Conservation (phyloP, 768 basidiomycete genomes). For the Boletellus ananiceps region DNA sequence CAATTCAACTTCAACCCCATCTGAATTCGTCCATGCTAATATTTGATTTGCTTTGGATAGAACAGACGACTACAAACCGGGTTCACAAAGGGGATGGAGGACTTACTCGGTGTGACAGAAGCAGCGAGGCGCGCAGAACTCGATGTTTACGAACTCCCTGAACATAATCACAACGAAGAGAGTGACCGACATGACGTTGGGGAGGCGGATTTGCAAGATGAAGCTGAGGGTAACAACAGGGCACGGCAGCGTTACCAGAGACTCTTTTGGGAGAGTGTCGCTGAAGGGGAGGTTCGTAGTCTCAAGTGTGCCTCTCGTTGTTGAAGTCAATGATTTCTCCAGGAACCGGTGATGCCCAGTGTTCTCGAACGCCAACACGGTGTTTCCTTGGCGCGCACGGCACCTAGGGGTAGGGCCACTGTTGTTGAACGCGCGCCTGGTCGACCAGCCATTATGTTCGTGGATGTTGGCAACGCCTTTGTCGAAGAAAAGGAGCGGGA, state of each 20-base stretch:
- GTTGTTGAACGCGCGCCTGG: slow-evolving; percentile 38
- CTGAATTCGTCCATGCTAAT: slow-evolving; percentile 36
- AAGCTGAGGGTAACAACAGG: slow-evolving; percentile 49
- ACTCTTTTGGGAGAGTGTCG: slow-evolving; percentile 75
- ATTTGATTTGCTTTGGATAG: slow-evolving; percentile 31
- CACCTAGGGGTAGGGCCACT: slow-evolving; percentile 35
- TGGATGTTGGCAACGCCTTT: slow-evolving; percentile 73
- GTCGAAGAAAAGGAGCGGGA: slow-evolving; percentile 51
- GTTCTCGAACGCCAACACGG: slow-evolving; percentile 47
- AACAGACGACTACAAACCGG: slow-evolving; percentile 69
- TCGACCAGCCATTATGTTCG: slow-evolving; percentile 57
- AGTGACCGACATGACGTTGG: slow-evolving; percentile 43
- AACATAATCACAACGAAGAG: slow-evolving; percentile 4
- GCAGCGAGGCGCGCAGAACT: slow-evolving; percentile 13
- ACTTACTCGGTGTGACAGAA: slow-evolving; percentile 55
- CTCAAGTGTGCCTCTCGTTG: neutral
- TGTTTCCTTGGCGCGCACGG: slow-evolving; percentile 36
- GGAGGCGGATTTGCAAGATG: slow-evolving; percentile 59
- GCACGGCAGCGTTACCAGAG: slow-evolving; percentile 64
- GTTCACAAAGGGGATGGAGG: slow-evolving; percentile 79
- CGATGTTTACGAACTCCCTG: slow-evolving; percentile 3
- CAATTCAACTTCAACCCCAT: slow-evolving; percentile 79
- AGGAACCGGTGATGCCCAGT: slow-evolving; percentile 65
- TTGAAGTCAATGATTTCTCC: slow-evolving; percentile 1
- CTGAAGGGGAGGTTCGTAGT: slow-evolving; percentile 58